Percentiles rank a stretch among this genome's conserved stretches.
phyloP scores from a whole-genome alignment of 164 flowering plant genomes.

The Macadamia integrifolia region DNA sequence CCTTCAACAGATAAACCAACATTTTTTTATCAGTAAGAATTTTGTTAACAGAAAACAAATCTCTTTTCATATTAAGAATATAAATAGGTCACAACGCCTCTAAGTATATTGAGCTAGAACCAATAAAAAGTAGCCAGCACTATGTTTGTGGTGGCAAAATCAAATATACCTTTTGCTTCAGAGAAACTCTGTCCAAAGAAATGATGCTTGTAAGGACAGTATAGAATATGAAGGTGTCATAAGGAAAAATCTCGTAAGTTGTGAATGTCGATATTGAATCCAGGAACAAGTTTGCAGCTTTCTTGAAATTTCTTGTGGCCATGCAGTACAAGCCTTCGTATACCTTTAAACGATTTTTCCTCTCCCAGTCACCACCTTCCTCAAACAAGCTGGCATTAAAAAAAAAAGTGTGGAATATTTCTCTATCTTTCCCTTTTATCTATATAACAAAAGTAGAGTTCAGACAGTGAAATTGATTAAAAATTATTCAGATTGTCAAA shows the following conservation, averaged over 20 bases:
- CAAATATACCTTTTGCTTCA: slow-evolving; percentile 78
- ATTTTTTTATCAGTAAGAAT: background rate
- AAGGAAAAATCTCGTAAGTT: slow-evolving; percentile 87
- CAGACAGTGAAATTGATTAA: background rate
- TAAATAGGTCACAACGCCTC: background rate
- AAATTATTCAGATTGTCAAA: slow-evolving; percentile 10
- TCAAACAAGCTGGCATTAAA: slow-evolving; percentile 73
- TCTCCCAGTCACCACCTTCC: slow-evolving; percentile 99
- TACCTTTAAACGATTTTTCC: slow-evolving; percentile 94
- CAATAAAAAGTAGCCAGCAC: background rate
- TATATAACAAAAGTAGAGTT: background rate
- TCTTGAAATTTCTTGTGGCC: slow-evolving; percentile 88
- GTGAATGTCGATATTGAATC: slow-evolving; percentile 99
- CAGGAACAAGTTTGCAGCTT: slow-evolving; percentile 75
- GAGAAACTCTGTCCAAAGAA: slow-evolving; percentile 86
- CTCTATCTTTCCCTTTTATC: too few relatives aligned
- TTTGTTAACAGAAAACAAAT: too few relatives aligned
- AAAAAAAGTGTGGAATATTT: background rate
- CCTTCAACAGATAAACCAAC: slow-evolving; percentile 39
- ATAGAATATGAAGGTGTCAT: slow-evolving; percentile 91
- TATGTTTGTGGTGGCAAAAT: background rate
- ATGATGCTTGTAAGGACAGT: slow-evolving; percentile 90
- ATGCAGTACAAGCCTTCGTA: slow-evolving; percentile 94
- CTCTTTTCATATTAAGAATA: background rate
- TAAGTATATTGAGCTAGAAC: slow-evolving; percentile 2